Conservation (phyloP, 805 yeast genomes). For the Kodamaea sagamina region DNA sequence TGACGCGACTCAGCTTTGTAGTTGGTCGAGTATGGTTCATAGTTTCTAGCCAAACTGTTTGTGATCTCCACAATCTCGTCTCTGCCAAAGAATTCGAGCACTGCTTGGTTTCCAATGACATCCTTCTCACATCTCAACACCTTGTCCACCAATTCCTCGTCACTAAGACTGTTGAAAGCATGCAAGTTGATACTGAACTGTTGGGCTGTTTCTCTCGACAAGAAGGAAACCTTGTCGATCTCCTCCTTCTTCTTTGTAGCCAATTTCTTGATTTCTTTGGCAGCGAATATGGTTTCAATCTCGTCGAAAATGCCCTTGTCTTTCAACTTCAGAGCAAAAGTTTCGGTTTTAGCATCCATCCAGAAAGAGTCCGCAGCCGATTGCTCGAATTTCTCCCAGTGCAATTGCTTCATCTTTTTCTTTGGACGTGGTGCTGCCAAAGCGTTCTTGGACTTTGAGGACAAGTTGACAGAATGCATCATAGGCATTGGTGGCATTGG, state of each 20-base stretch:
- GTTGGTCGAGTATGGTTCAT: conserved; percentile 65
- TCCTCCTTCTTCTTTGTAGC: conserved; percentile 46
- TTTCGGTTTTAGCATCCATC: conserved; percentile 48
- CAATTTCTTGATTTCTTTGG: conserved; percentile 50
- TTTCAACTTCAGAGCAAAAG: conserved; percentile 51
- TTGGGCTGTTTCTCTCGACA: conserved; percentile 72
- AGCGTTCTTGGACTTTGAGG: conserved; percentile 25
- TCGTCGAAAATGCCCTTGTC: conserved; percentile 65
- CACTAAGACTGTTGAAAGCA: conserved; percentile 54
- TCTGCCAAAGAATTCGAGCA: conserved; percentile 68
- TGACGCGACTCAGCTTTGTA: conserved; percentile 31
- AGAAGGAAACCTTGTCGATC: conserved; percentile 51
- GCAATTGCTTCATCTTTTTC: conserved; percentile 71
- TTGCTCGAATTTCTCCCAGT: conserved; percentile 74
- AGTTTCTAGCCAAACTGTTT: conserved; percentile 52
- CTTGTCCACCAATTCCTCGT: conserved; percentile 53
- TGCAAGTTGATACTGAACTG: conserved; percentile 81
- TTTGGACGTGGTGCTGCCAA: conserved; percentile 55
- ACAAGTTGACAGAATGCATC: conserved; percentile 15
- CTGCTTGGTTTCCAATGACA: conserved; percentile 53
- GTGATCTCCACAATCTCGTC: conserved; percentile 66
- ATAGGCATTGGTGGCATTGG: conserved; percentile 22
- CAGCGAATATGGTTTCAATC: conserved; percentile 60
- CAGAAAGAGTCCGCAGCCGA: conserved; percentile 59
- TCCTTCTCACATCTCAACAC: conserved; percentile 62